phyloP scores from a whole-genome alignment of 306 rosid species.

The Astragalus membranaceus region DNA sequence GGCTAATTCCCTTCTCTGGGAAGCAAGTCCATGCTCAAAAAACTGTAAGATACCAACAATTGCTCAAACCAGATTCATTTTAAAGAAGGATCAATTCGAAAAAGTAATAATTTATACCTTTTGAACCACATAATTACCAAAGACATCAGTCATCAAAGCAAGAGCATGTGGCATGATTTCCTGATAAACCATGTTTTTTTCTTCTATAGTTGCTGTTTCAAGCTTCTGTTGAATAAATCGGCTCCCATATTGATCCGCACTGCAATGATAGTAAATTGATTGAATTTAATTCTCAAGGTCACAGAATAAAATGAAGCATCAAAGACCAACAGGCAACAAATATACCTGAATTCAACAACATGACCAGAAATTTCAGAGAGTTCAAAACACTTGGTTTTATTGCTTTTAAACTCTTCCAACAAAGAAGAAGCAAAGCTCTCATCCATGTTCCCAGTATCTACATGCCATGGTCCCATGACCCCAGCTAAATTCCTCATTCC shows the following conservation, averaged over 20 bases:
- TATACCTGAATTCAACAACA: constrained; percentile 71
- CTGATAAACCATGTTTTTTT: constrained; percentile 87
- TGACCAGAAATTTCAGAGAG: constrained; percentile 65
- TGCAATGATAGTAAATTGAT: constrained; percentile 27
- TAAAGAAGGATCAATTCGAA: constrained; percentile 7
- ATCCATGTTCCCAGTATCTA: constrained; percentile 60
- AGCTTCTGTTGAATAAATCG: constrained; percentile 59
- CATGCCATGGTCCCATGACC: constrained; percentile 82
- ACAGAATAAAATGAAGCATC: constrained; percentile 1
- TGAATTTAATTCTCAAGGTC: not conserved
- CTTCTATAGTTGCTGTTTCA: constrained; percentile 73
- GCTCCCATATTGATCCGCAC: constrained; percentile 94
- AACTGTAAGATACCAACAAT: constrained; percentile 44
- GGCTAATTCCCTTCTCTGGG: constrained; percentile 88
- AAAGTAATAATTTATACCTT: constrained; percentile 55
- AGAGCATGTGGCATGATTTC: constrained; percentile 98
- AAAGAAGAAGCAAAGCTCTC: constrained; percentile 74
- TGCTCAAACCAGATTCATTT: not conserved
- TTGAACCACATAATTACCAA: constrained; percentile 94
- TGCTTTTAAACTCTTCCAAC: constrained; percentile 85
- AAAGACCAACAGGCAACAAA: not conserved
- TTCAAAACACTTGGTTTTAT: constrained; percentile 80
- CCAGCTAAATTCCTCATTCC: constrained; percentile 78
- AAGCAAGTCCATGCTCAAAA: constrained; percentile 87
- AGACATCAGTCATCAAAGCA: constrained; percentile 90